Evolutionary conservation across 768 basidiomycete species (phyloP).

Genomic region (Russula vinacea): DNA sequence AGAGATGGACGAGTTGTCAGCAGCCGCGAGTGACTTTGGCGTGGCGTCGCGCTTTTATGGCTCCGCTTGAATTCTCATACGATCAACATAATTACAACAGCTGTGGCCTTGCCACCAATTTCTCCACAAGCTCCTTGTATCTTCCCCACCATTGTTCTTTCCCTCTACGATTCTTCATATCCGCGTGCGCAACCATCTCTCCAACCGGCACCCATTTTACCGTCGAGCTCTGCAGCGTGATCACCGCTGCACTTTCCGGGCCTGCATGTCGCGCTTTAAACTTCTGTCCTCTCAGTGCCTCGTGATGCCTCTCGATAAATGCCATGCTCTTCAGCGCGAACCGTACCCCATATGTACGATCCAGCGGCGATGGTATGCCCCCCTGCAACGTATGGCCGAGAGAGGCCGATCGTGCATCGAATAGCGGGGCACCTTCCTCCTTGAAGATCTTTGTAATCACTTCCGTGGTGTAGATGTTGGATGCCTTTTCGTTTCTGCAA

Average conservation of each 20-base stretch:
- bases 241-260: constrained; percentile 76
- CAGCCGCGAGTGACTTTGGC: constrained; percentile 6
- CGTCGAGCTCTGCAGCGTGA: constrained; percentile 82
- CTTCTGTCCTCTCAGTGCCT: constrained; percentile 48
- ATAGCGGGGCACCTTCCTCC: constrained; percentile 88
- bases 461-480: constrained; percentile 85
- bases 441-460: constrained; percentile 91
- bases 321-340: constrained; percentile 90
- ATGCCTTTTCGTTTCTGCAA: constrained; percentile 78
- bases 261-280: constrained; percentile 53
- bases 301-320: constrained; percentile 85
- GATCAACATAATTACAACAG: constrained; percentile 40
- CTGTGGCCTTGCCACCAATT: constrained; percentile 63
- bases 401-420: constrained; percentile 93
- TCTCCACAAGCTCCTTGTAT: constrained; percentile 68
- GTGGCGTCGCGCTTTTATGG: constrained; percentile 18
- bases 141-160: constrained; percentile 75
- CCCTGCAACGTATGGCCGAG: constrained; percentile 97
- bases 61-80: constrained; percentile 16
- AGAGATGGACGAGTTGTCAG: constrained; percentile 9
- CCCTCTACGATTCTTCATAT: constrained; percentile 86
- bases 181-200: constrained; percentile 82
- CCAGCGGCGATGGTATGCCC: constrained; percentile 90
- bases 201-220: constrained; percentile 81
- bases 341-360: constrained; percentile 87